These are phyloP conservation scores for Nicotiana noctiflora DNA, from an alignment of 257 asterid genomes.

Conservation along the genomic window DNA sequence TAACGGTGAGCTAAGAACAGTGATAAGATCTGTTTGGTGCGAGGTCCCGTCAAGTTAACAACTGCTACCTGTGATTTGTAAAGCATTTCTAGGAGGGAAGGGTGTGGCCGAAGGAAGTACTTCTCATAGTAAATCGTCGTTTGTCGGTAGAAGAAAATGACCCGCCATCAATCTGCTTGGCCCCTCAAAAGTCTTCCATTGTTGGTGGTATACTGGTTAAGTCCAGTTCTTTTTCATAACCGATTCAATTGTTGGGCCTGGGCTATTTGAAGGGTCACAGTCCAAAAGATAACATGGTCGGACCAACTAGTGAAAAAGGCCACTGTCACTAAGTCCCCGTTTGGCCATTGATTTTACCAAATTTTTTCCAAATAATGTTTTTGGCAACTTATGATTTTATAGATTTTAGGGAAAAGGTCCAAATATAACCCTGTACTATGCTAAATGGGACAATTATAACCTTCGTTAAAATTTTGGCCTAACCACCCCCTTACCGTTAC, in stretches of 20 bases:
- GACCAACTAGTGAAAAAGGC: too few species aligned
- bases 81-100: not conserved
- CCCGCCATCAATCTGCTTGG: not conserved
- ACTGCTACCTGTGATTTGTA: not conserved
- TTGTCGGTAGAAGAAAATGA: slow-evolving; percentile 7
- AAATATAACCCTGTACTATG: too few species aligned
- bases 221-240: not conserved
- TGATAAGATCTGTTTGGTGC: slow-evolving; percentile 2
- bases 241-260: not conserved
- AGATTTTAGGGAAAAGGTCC: too few species aligned
- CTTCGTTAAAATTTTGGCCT: too few species aligned
- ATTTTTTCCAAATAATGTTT: too few species aligned
- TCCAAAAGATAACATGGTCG: not conserved
- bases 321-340: too few species aligned
- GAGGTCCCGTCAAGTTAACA: not conserved
- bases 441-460: too few species aligned
- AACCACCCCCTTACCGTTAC: too few species aligned
- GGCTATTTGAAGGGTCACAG: not conserved
- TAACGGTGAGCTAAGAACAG: not conserved
- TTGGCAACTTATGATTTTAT: too few species aligned
- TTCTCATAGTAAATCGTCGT: not conserved
- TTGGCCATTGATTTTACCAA: too few species aligned
- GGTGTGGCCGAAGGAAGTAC: not conserved
- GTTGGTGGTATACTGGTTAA: not conserved
- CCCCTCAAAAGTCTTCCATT: not conserved